These are phyloP conservation scores for Acanthamoeba polyphaga DNA, from an alignment of 208 protist species.

Conservation along the genomic window DNA sequence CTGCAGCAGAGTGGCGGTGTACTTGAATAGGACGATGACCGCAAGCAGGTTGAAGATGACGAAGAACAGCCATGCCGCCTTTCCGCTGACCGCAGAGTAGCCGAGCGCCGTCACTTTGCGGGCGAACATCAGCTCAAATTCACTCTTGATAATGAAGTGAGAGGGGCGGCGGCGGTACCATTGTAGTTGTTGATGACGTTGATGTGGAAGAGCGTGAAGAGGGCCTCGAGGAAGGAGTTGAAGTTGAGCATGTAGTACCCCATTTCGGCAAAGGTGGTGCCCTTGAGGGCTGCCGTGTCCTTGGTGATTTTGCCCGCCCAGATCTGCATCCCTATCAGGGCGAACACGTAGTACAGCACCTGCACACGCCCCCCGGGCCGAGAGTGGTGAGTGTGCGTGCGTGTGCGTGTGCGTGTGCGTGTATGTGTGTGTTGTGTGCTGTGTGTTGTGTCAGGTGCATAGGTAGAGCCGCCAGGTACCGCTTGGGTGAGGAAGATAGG, in stretches of 20 bases:
- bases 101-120: neutral
- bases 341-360: conserved; percentile 48
- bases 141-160: neutral
- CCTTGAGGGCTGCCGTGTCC: neutral
- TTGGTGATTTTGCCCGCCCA: conserved; percentile 19
- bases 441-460: too few species aligned
- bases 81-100: neutral
- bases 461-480: neutral
- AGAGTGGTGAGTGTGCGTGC: neutral
- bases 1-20: neutral
- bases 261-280: neutral
- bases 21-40: neutral
- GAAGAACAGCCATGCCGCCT: neutral
- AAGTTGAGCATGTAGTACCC: conserved; percentile 16
- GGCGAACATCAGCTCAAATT: neutral
- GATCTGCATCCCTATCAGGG: conserved; percentile 43
- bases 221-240: conserved; percentile 19
- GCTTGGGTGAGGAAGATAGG: conserved; percentile 2
- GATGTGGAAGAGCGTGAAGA: conserved; percentile 20
- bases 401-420: neutral
- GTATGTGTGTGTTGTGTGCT: neutral
- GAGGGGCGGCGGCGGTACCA: neutral
- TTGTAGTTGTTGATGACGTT: conserved; percentile 51
- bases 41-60: neutral
- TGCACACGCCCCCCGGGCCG: neutral